Evolutionary conservation across 1,284 basidiomycete genomes (phyloP).

Genomic region (Chondrostereum purpureum): DNA sequence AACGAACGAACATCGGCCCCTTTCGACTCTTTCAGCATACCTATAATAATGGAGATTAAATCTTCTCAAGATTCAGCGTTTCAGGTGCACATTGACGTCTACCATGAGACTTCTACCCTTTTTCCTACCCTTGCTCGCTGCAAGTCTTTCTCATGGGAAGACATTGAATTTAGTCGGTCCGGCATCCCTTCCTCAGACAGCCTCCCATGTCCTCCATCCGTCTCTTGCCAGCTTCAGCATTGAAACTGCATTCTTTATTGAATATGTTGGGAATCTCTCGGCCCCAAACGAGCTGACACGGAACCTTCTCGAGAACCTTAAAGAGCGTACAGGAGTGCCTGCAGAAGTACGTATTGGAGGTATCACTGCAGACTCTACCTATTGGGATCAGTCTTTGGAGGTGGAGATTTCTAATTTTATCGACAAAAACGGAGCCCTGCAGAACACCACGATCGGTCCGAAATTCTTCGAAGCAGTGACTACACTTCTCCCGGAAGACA

Average conservation of each 20-base stretch:
- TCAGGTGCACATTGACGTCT: no score
- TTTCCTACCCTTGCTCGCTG: not conserved
- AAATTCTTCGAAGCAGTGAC: slow-evolving; percentile 38
- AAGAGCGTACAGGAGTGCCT: slow-evolving; percentile 34
- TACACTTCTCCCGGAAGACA: slow-evolving; percentile 35
- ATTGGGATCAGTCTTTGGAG: slow-evolving; percentile 34
- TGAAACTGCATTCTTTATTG: slow-evolving; percentile 44
- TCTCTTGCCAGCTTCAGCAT: slow-evolving; percentile 45
- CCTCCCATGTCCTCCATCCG: slow-evolving; percentile 34
- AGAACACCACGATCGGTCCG: slow-evolving; percentile 44
- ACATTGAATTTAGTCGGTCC: slow-evolving; percentile 32
- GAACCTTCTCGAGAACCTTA: slow-evolving; percentile 37
- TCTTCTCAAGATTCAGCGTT: not conserved
- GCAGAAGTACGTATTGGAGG: slow-evolving; percentile 43
- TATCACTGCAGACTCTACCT: slow-evolving; percentile 45
- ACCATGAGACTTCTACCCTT: not conserved
- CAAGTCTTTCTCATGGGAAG: slow-evolving; percentile 13
- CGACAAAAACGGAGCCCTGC: slow-evolving; percentile 31
- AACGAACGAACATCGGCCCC: not conserved
- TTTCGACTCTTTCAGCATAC: no score
- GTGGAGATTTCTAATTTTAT: slow-evolving; percentile 37
- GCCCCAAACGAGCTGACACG: slow-evolving; percentile 35
- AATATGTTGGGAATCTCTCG: slow-evolving; percentile 37
- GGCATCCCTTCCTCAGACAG: slow-evolving; percentile 31
- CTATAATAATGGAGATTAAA: not conserved